Evolutionary conservation across 208 protist genomes (phyloP).

Genomic region (Leishmania aethiopica): DNA sequence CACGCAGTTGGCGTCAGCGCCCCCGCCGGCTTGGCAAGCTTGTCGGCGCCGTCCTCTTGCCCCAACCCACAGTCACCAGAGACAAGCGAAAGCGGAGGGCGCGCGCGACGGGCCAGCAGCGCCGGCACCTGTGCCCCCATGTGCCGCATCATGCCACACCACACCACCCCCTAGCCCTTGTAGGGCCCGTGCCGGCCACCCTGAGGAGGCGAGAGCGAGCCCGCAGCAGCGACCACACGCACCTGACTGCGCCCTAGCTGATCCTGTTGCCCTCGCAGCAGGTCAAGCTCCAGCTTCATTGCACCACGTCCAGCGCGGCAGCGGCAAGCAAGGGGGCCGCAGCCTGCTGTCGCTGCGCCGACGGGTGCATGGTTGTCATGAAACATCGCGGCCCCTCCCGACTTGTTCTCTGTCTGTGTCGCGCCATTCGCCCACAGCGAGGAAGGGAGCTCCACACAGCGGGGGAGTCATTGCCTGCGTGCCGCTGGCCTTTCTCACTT

Average conservation of each 20-base stretch:
- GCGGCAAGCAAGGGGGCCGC: neutral
- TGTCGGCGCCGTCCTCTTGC: no score
- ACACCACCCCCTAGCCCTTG: no score
- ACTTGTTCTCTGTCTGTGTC: neutral
- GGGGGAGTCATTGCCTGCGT: neutral
- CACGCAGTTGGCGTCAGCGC: neutral
- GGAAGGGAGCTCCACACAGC: neutral
- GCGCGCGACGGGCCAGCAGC: no score
- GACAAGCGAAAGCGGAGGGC: neutral
- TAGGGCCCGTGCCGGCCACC: no score
- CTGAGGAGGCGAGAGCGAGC: neutral
- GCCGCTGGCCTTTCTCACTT: neutral
- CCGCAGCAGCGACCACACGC: neutral
- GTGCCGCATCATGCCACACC: neutral
- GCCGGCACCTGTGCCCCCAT: no score
- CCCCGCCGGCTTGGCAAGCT: no score
- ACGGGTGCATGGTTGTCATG: neutral
- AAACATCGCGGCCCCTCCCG: neutral
- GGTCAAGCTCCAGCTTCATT: neutral
- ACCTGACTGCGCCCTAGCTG: neutral
- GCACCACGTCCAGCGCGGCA: neutral
- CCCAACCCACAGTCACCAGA: neutral
- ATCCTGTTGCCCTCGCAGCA: neutral
- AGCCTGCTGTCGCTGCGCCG: neutral
- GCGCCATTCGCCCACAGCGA: neutral